phyloP scores from a whole-genome alignment of 2,329 filamentous ascomycete species.

The Fusarium sp. region DNA sequence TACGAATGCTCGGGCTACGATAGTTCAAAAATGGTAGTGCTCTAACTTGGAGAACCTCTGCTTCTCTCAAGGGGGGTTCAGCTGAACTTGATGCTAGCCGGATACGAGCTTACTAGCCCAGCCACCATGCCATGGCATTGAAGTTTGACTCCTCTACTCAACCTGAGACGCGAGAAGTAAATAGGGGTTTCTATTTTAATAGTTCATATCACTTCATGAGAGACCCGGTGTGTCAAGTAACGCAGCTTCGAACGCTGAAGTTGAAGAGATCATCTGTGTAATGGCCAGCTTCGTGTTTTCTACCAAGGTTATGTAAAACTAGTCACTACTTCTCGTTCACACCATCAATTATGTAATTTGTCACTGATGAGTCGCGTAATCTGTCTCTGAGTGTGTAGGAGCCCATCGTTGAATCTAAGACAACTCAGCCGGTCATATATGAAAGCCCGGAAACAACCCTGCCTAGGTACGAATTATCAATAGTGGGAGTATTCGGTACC shows the following conservation, averaged over 20 bases:
- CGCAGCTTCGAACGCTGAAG: too few species aligned
- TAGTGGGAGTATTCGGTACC: too few species aligned
- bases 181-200: background rate
- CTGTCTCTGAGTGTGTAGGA: background rate
- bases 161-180: background rate
- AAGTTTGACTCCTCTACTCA: background rate
- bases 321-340: too few species aligned
- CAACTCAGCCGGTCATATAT: accelerated
- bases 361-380: background rate
- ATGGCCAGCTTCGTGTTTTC: too few species aligned
- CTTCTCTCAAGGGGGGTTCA: background rate
- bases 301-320: background rate
- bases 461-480: too few species aligned
- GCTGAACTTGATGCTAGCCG: background rate
- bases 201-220: background rate
- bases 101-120: background rate
- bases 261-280: too few species aligned
- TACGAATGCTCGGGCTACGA: background rate
- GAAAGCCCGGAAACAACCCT: background rate
- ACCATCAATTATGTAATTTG: accelerated
- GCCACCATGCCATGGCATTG: background rate
- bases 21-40: background rate
- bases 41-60: too few species aligned
- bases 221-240: too few species aligned
- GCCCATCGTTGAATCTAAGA: background rate